Percentiles rank a stretch among this genome's conserved stretches.
Evolutionary conservation across 352 stramenopile species (phyloP).

Genomic region (Albugo candida): DNA sequence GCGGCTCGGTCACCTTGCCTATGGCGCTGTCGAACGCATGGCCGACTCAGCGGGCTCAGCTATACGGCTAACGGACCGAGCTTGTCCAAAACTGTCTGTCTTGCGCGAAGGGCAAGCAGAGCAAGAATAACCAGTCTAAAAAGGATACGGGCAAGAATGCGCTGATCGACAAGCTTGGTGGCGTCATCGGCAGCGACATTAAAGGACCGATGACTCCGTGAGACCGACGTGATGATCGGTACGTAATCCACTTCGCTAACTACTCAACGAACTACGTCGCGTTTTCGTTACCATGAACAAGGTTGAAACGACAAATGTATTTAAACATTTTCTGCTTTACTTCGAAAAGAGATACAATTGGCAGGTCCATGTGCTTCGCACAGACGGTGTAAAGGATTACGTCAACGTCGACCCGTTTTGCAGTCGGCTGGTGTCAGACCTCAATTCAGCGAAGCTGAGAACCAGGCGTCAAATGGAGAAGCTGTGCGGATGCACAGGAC

Average conservation of each 20-base stretch:
- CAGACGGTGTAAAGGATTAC: slow-evolving; percentile 11
- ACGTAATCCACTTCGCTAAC: background rate
- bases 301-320: background rate
- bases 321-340: background rate
- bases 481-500: background rate
- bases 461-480: slow-evolving; percentile 12
- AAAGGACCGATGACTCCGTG: background rate
- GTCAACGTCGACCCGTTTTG: slow-evolving; percentile 14
- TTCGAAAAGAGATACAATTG: slow-evolving; percentile 1
- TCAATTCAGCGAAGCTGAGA: slow-evolving; percentile 10
- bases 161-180: background rate
- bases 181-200: background rate
- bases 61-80: slow-evolving; percentile 1
- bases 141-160: background rate
- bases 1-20: slow-evolving; percentile 5
- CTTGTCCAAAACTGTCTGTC: slow-evolving; percentile 5
- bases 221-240: background rate
- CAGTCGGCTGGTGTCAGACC: slow-evolving; percentile 3
- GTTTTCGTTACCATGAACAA: background rate
- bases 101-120: background rate
- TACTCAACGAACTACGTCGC: background rate
- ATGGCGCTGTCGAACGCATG: slow-evolving; percentile 5
- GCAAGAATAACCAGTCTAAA: background rate
- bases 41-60: background rate
- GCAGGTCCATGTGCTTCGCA: background rate